phyloP scores from a whole-genome alignment of 352 stramenopile species.

The Globisporangium echinulatum region DNA sequence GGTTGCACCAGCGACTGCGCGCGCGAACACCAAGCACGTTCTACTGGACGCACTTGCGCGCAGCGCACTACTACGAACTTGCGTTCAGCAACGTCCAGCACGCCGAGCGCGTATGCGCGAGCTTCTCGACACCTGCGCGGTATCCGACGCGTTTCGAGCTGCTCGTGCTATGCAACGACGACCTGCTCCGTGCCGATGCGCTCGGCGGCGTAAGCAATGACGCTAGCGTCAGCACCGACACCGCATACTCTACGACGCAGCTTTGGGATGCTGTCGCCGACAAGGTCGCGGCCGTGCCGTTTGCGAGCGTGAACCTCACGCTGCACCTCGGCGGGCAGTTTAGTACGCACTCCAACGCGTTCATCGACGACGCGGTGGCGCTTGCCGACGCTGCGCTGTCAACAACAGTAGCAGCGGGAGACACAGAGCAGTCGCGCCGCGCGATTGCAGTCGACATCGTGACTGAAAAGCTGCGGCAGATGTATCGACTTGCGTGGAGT shows the following conservation, averaged over 20 bases:
- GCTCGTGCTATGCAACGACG: constrained; percentile 29
- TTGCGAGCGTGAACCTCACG: constrained; percentile 33
- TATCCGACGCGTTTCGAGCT: constrained; percentile 30
- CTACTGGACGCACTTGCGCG: constrained; percentile 46
- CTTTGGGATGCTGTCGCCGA: constrained; percentile 29
- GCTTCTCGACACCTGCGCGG: constrained; percentile 38
- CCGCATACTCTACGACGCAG: not conserved
- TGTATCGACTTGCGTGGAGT: constrained; percentile 54
- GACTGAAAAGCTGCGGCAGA: constrained; percentile 33
- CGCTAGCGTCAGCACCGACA: too few species aligned
- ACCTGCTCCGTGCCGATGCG: not conserved
- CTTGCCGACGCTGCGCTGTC: constrained; percentile 12
- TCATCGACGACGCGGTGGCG: constrained; percentile 23
- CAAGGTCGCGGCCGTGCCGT: constrained; percentile 24
- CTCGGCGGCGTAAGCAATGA: not conserved
- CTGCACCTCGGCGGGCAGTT: constrained; percentile 51
- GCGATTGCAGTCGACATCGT: constrained; percentile 4
- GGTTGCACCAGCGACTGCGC: constrained; percentile 47
- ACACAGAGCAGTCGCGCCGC: not conserved
- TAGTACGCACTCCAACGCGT: constrained; percentile 20
- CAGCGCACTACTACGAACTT: constrained; percentile 54
- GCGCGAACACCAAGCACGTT: constrained; percentile 46
- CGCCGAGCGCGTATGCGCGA: constrained; percentile 24
- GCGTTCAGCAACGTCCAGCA: constrained; percentile 41
- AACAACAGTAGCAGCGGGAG: not conserved